Percentiles rank a stretch among this genome's conserved stretches.
These are phyloP conservation scores for Trichoderma sp. DNA, from an alignment of 2,329 filamentous ascomycete genomes.

Conservation along the genomic window DNA sequence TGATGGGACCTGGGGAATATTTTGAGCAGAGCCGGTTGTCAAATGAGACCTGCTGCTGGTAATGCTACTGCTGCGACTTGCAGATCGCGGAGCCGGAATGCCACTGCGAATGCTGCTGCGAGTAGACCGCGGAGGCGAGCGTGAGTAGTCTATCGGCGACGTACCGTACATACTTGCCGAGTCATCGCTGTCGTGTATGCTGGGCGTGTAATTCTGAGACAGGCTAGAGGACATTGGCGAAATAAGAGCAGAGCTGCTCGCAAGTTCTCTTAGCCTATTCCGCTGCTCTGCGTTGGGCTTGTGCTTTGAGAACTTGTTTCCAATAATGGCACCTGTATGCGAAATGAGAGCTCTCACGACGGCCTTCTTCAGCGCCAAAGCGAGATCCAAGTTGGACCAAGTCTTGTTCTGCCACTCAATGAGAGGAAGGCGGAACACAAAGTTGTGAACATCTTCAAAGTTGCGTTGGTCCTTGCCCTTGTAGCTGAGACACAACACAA, in stretches of 20 bases:
- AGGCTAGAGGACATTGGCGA: slow-evolving; percentile 45
- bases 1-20: slow-evolving; percentile 38
- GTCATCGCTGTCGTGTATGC: slow-evolving; percentile 57
- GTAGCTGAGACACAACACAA: slow-evolving; percentile 93
- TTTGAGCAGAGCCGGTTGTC: slow-evolving; percentile 34
- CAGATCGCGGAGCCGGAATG: slow-evolving; percentile 46
- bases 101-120: slow-evolving; percentile 51
- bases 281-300: slow-evolving; percentile 79
- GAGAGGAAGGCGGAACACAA: slow-evolving; percentile 92
- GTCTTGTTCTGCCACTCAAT: slow-evolving; percentile 99
- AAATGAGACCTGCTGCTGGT: slow-evolving; percentile 48
- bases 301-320: slow-evolving; percentile 93
- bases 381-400: slow-evolving; percentile 96
- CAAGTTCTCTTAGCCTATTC: slow-evolving; percentile 77
- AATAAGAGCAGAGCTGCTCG: slow-evolving; percentile 71
- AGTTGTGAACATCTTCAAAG: slow-evolving; percentile 94
- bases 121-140: slow-evolving; percentile 58
- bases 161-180: slow-evolving; percentile 56
- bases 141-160: slow-evolving; percentile 59
- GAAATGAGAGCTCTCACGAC: slow-evolving; percentile 92
- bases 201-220: slow-evolving; percentile 42
- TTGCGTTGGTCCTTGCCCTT: slow-evolving; percentile 96
- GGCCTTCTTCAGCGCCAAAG: slow-evolving; percentile 88
- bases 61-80: slow-evolving; percentile 56
- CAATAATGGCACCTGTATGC: slow-evolving; percentile 93